Conservation (phyloP, 768 basidiomycete genomes). For the Suillus plorans region DNA sequence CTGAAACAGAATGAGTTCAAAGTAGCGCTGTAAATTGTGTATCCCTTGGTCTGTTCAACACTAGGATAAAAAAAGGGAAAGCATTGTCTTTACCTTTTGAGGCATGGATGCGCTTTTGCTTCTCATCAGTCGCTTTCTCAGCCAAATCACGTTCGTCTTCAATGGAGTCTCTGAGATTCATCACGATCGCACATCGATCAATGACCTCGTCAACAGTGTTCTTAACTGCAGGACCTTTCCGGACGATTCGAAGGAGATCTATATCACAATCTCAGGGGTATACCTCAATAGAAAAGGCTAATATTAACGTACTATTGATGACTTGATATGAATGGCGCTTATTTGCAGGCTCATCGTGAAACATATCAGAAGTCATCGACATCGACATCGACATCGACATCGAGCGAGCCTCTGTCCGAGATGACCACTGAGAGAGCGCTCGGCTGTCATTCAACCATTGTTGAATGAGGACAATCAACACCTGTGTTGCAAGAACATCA, state of each 20-base stretch:
- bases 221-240: conserved; percentile 86
- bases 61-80: background rate
- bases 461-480: conserved; percentile 80
- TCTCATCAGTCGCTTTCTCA: conserved; percentile 74
- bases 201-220: conserved; percentile 83
- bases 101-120: conserved; percentile 60
- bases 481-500: conserved; percentile 36
- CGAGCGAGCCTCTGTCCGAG: conserved; percentile 32
- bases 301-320: conserved; percentile 72
- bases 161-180: conserved; percentile 86
- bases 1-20: conserved; percentile 85
- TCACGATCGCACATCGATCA: conserved; percentile 79
- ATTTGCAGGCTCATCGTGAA: conserved; percentile 25
- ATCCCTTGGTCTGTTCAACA: conserved; percentile 46
- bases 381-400: conserved; percentile 50
- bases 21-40: conserved; percentile 82
- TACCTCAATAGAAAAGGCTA: background rate
- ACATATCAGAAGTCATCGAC: conserved; percentile 34
- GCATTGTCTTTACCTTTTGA: conserved; percentile 60
- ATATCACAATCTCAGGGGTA: conserved; percentile 9
- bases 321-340: conserved; percentile 74
- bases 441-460: conserved; percentile 66
- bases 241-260: conserved; percentile 84
- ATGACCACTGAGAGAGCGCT: conserved; percentile 29
- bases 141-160: conserved; percentile 79